Evolutionary conservation across 352 stramenopile species (phyloP), one percentile per base, ranked within the genome.

Genomic region (Pelagophyceae sp.): DNA sequence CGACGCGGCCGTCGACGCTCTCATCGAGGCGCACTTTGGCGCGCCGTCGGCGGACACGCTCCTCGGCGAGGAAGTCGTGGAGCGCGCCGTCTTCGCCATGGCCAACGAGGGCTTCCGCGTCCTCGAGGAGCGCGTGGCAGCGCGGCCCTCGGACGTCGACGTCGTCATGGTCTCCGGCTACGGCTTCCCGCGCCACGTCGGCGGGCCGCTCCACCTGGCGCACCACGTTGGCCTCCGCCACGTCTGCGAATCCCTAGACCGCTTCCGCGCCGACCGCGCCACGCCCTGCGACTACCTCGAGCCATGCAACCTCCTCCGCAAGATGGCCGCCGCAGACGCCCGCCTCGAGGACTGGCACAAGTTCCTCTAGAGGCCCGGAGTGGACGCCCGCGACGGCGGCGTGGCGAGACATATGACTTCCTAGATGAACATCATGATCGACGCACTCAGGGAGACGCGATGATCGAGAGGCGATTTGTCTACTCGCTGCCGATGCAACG

Each of bases 301-400:
- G 29, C 61, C 61, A 27, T 17, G n/a, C n/a, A 71, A 37, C 15
- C 61, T 71, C 15, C 61, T 71, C 61, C 15, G 5, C 15, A 29
- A 37, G 1, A 40, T 71, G 61, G 61, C 61, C 61, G 31, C 11
- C 61, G 61, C 61, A 6, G 61, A 37, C 61, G 61, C 61, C 15
- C 11, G 87, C 77, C 89, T 88, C 79, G 91, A 91, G 79, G 89
- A 94, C 82, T 92, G 92, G 82, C 86, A 92, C 78, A 87, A 93
- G 80, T 84, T 92, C 80, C 92, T 93, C 81, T 85, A 86, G 77
- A 86, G 45, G 45, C 45, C 45, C 11, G 45, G 23, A 54, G 45
- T 11, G 23, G 45, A 23, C 45, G 45, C 45, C 11, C 45, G 45
- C 45, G 11, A 23, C 45, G 45, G 45, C 45, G 45, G 23, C 45